Evolutionary conservation across 2,329 filamentous ascomycete genomes (phyloP), one percentile per base, ranked within the genome.

Genomic region (Penicillium sp.): DNA sequence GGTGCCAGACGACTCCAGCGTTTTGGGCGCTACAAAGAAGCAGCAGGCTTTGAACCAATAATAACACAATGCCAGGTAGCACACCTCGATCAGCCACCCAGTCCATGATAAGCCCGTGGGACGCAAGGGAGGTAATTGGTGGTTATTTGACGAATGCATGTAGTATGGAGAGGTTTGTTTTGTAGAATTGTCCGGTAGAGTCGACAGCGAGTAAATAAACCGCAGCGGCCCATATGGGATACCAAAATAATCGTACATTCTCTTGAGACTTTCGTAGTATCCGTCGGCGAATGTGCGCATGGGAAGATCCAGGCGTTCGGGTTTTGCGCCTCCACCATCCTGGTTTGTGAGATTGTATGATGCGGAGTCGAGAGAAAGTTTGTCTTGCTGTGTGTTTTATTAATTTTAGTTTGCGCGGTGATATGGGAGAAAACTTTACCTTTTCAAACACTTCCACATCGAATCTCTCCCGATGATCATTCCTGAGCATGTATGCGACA

Each of bases 171-270:
- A 22, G 14, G 41, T 9, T 51, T 48, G 43, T 28, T 36, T 9
- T 11, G 17, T 36, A 16, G 49, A 17, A 12, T n/a, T 53, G 2
- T 16, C 45, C 61, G 55, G 43, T 12, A 69, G 61, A 48, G 67
- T 73, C 11, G 80, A 75, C 55, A 85, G 82, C 37, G 76, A 75
- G 64, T 81, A 86, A 2, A 84, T 67, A 60, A 85, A 85, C 16
- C 73, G 75, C 51, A 82, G 76, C 12, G 76, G 71, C 38, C 78
- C 75, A 56, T 83, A 81, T 6, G 70, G 69, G 12, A 86, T 73
- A 2, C 73, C 76, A 4, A 87, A 69, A 59, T 83, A 73, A 26
- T 80, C 73, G 66, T 86, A 86, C 78, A 87, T 81, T 26, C 75
- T 73, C 58, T 76, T 77, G 46, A 86, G 69, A 57, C 84, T 82